Evolutionary conservation across 1,284 basidiomycete genomes (phyloP).

Genomic region (Apiotrichum porosum): DNA sequence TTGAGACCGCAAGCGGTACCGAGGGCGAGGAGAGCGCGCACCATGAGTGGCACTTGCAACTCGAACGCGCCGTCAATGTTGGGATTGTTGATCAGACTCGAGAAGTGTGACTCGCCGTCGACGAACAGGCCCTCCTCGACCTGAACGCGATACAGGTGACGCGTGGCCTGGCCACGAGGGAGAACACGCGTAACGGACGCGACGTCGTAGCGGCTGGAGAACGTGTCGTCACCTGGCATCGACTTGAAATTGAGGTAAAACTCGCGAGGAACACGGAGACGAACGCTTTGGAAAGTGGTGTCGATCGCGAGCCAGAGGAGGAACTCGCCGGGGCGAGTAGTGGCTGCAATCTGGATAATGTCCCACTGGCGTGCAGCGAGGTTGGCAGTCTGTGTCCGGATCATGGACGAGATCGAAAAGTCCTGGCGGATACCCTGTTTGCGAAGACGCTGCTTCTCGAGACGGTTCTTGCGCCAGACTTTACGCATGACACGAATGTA

Average conservation of each 20-base stretch:
- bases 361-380: slow-evolving; percentile 80
- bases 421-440: slow-evolving; percentile 51
- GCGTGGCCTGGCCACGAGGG: slow-evolving; percentile 71
- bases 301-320: slow-evolving; percentile 85
- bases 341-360: slow-evolving; percentile 80
- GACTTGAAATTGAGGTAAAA: slow-evolving; percentile 89
- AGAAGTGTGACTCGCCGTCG: slow-evolving; percentile 83
- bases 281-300: slow-evolving; percentile 69
- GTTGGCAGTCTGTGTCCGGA: slow-evolving; percentile 62
- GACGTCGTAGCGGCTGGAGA: slow-evolving; percentile 64
- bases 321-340: slow-evolving; percentile 74
- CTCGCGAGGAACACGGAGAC: slow-evolving; percentile 79
- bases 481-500: slow-evolving; percentile 78
- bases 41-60: slow-evolving; percentile 78
- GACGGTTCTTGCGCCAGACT: slow-evolving; percentile 67
- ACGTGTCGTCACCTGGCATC: slow-evolving; percentile 58
- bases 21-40: slow-evolving; percentile 76
- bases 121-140: slow-evolving; percentile 81
- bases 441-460: slow-evolving; percentile 46
- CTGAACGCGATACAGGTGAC: slow-evolving; percentile 76
- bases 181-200: slow-evolving; percentile 73
- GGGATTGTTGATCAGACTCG: slow-evolving; percentile 85
- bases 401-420: slow-evolving; percentile 64
- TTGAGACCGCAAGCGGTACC: slow-evolving; percentile 76
- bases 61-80: slow-evolving; percentile 96